Conservation (phyloP, 2,329 filamentous ascomycete genomes). For the Paecilomyces fulvus region DNA sequence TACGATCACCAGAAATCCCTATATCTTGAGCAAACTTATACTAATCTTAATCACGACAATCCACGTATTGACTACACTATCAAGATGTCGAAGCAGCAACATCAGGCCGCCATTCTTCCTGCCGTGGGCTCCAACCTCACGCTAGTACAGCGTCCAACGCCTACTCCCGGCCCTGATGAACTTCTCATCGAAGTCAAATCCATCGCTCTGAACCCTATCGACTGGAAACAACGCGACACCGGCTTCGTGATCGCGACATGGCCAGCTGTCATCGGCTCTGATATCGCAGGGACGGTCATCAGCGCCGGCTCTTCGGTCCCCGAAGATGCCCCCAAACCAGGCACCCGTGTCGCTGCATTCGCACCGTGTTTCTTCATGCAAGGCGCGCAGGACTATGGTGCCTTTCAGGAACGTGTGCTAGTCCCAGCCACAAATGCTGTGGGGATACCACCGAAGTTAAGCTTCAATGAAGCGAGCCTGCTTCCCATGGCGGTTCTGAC, state of each 20-base stretch:
- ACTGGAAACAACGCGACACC: conserved; percentile 18
- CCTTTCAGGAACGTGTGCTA: conserved; percentile 19
- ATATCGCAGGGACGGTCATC: conserved; percentile 21
- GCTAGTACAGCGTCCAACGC: conserved; percentile 12
- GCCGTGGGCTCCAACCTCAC: not conserved
- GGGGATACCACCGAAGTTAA: conserved; percentile 18
- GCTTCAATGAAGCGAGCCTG: conserved; percentile 17
- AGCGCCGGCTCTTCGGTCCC: conserved; percentile 20
- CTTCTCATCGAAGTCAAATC: conserved; percentile 35
- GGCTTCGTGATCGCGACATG: conserved; percentile 14
- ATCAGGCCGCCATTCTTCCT: not conserved
- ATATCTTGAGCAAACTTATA: too few species aligned
- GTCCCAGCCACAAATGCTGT: conserved; percentile 22
- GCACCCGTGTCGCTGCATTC: conserved; percentile 22
- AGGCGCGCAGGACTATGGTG: conserved; percentile 19
- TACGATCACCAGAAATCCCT: not conserved
- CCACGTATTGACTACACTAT: not conserved
- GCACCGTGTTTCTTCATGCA: conserved; percentile 19
- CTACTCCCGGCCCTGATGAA: conserved; percentile 25
- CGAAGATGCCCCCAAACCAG: conserved; percentile 12
- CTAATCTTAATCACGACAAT: too few species aligned
- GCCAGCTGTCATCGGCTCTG: conserved; percentile 21
- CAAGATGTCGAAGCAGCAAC: not conserved
- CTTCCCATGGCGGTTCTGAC: conserved; percentile 19
- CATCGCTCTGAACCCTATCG: conserved; percentile 36